Conservation (phyloP, 1,139 yeast species). For the Wickerhamomyces sp. region DNA sequence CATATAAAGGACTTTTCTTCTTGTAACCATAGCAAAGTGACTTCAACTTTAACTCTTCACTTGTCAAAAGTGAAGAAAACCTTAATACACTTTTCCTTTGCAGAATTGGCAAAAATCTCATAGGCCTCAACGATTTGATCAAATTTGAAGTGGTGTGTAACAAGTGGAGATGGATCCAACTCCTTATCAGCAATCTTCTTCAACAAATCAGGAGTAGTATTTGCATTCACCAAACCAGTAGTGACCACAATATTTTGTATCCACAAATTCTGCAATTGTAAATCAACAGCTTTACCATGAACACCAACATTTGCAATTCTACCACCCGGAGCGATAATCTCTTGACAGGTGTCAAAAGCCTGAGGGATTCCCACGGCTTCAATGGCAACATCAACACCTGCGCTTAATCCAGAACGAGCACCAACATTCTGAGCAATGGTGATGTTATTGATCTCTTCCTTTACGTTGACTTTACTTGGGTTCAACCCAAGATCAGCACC, state of each 20-base stretch:
- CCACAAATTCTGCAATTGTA: slow-evolving; percentile 40
- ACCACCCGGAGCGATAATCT: slow-evolving; percentile 41
- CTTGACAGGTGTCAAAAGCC: slow-evolving; percentile 40
- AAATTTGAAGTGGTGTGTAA: slow-evolving; percentile 58
- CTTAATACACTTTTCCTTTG: slow-evolving; percentile 40
- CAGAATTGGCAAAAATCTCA: slow-evolving; percentile 38
- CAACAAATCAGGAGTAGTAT: slow-evolving; percentile 32
- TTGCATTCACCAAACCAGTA: slow-evolving; percentile 41
- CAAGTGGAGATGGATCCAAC: slow-evolving; percentile 40
- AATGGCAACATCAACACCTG: slow-evolving; percentile 46
- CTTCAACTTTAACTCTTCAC: too few species aligned
- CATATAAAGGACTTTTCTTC: too few species aligned
- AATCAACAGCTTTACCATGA: slow-evolving; percentile 38
- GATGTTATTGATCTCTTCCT: slow-evolving; percentile 25
- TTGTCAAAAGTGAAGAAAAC: slow-evolving; percentile 23
- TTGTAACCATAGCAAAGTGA: too few species aligned
- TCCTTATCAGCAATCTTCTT: slow-evolving; percentile 28
- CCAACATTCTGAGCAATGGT: slow-evolving; percentile 21
- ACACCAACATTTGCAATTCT: slow-evolving; percentile 44
- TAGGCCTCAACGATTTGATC: slow-evolving; percentile 45
- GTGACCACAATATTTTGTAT: slow-evolving; percentile 38
- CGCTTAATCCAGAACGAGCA: slow-evolving; percentile 22
- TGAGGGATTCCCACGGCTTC: slow-evolving; percentile 44
- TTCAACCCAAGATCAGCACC: slow-evolving; percentile 39
- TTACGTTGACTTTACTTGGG: slow-evolving; percentile 29